phyloP scores from a whole-genome alignment of 805 yeast genomes.

The Suhomyces vadensis region DNA sequence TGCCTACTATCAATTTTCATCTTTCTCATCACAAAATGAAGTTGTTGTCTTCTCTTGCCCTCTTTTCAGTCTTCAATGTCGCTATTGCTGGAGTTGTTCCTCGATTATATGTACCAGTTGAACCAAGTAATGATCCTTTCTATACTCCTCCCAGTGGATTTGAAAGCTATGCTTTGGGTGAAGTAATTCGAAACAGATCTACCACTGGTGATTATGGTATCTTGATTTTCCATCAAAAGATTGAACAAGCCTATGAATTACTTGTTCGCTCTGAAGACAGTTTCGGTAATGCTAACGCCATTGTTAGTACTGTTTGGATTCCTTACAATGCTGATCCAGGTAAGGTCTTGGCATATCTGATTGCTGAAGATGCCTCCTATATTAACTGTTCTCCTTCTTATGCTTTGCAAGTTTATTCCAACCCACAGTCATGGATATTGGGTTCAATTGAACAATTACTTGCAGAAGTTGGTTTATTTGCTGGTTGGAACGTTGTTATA shows the following conservation, averaged over 20 bases:
- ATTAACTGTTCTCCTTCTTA: constrained; percentile 30
- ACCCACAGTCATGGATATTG: constrained; percentile 11
- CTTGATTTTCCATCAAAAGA: constrained; percentile 11
- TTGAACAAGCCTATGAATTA: constrained; percentile 14
- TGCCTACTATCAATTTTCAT: no score
- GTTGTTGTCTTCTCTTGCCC: no score
- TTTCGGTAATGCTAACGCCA: constrained; percentile 26
- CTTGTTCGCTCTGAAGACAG: constrained; percentile 18
- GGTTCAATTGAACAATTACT: constrained; percentile 17
- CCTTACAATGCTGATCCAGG: constrained; percentile 29
- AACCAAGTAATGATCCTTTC: constrained; percentile 15
- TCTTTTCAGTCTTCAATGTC: no score
- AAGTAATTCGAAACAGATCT: constrained; percentile 13
- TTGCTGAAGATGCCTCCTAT: constrained; percentile 30
- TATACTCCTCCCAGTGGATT: constrained; percentile 16
- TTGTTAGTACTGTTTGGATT: constrained; percentile 28
- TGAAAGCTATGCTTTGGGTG: constrained; percentile 13
- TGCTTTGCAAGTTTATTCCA: constrained; percentile 18
- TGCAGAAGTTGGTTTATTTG: constrained; percentile 14
- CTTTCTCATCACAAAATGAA: no score
- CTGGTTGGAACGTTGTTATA: constrained; percentile 35
- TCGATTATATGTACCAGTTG: no score
- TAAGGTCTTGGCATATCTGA: constrained; percentile 28
- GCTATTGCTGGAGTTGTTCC: no score
- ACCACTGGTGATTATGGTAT: constrained; percentile 13